These are phyloP conservation scores for Rhamnella rubrinervis DNA, from an alignment of 331 rosid genomes.

Conservation along the genomic window DNA sequence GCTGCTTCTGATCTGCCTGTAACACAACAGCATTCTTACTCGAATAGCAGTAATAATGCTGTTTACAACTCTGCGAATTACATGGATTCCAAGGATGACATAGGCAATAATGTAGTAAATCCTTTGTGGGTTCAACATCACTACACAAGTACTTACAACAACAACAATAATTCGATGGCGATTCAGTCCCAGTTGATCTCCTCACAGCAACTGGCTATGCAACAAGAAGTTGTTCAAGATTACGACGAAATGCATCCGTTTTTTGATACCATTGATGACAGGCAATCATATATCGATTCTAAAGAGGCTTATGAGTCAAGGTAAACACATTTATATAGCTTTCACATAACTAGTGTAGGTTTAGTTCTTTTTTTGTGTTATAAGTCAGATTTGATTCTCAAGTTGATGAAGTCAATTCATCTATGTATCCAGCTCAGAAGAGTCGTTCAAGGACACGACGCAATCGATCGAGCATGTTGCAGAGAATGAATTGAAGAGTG, in stretches of 20 bases:
- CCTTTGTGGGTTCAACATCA: constrained; percentile 46
- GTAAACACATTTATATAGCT: constrained; percentile 16
- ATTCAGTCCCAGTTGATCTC: constrained; percentile 37
- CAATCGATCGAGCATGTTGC: constrained; percentile 47
- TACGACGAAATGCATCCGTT: constrained; percentile 66
- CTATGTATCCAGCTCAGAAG: constrained; percentile 59
- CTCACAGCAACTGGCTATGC: constrained; percentile 45
- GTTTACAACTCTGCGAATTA: constrained; percentile 36
- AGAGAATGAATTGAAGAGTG: constrained; percentile 69
- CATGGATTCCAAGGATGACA: constrained; percentile 41
- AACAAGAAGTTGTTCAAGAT: constrained; percentile 49
- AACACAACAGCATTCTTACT: constrained; percentile 57
- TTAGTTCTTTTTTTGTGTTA: not conserved
- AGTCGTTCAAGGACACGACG: constrained; percentile 54
- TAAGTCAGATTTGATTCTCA: not conserved
- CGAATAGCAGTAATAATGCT: constrained; percentile 31
- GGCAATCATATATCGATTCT: constrained; percentile 67
- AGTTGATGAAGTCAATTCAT: constrained; percentile 6
- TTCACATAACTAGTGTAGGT: too few species aligned
- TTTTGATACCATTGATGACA: constrained; percentile 64
- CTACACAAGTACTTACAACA: constrained; percentile 21
- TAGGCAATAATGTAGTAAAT: constrained; percentile 6
- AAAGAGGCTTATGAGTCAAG: constrained; percentile 78
- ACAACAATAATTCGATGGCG: constrained; percentile 20
- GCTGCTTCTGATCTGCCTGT: constrained; percentile 38